A percentile compares a stretch with the other conserved stretches of the same genome.
Conservation (phyloP, 768 basidiomycete genomes). For the Podaxis carcinomalis region DNA sequence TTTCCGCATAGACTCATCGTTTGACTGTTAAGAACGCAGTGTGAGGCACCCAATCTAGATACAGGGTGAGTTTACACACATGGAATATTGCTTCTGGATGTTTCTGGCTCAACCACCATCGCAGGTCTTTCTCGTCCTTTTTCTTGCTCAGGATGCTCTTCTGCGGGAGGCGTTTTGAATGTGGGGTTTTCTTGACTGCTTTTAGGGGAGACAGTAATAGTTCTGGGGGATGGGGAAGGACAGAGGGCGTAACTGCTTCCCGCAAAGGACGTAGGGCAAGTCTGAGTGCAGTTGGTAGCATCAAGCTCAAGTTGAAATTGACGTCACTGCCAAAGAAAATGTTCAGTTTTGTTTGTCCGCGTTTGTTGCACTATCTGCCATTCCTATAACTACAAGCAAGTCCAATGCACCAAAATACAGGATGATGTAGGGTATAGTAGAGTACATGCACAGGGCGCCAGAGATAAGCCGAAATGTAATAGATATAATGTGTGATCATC, state of each 20-base stretch:
- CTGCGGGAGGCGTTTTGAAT: too few species aligned
- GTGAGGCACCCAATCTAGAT: not conserved
- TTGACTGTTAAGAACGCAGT: not conserved
- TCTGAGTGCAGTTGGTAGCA: constrained; percentile 1
- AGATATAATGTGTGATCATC: not conserved
- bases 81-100: not conserved
- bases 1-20: not conserved
- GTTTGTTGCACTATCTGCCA: not conserved
- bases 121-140: not conserved
- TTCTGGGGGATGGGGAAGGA: not conserved
- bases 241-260: not conserved
- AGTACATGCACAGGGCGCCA: not conserved
- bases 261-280: not conserved
- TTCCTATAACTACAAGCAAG: not conserved
- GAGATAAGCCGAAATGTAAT: not conserved
- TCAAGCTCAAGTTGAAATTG: not conserved
- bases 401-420: constrained; percentile 5
- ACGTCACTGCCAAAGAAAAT: not conserved
- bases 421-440: constrained; percentile 3
- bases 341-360: not conserved
- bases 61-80: not conserved
- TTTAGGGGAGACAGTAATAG: not conserved
- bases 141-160: too few species aligned
- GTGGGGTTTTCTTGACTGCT: too few species aligned
- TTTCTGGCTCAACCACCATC: not conserved